Conservation (phyloP, 2,329 filamentous ascomycete genomes). For the Alternaria arbusti region DNA sequence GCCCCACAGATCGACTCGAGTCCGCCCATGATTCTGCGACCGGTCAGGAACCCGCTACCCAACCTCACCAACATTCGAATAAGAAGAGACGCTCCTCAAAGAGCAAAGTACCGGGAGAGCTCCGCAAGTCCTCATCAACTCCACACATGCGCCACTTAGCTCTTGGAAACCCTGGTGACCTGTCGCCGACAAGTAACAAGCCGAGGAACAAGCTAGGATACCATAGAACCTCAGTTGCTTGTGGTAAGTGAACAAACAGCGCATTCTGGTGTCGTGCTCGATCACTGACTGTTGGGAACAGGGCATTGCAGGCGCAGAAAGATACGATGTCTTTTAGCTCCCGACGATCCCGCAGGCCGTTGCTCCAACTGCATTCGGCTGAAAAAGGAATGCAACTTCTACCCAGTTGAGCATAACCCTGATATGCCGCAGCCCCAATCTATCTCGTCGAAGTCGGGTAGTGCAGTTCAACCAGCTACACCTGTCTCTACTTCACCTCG, state of each 20-base stretch:
- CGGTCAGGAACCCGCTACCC: conserved; percentile 23
- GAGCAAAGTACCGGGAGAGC: conserved; percentile 47
- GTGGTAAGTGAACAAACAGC: conserved; percentile 71
- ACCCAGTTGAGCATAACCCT: conserved; percentile 79
- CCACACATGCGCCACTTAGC: conserved; percentile 55
- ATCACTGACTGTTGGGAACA: conserved; percentile 50
- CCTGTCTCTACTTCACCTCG: conserved; percentile 59
- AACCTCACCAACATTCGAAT: conserved; percentile 31
- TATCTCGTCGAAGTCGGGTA: conserved; percentile 53
- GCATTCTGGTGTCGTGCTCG: not conserved
- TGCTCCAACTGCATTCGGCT: conserved; percentile 93
- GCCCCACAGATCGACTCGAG: conserved; percentile 29
- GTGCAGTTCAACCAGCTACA: conserved; percentile 50
- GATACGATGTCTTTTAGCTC: conserved; percentile 84
- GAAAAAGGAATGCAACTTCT: conserved; percentile 94
- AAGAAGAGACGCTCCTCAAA: conserved; percentile 50
- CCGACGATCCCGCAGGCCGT: conserved; percentile 74
- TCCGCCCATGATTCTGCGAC: conserved; percentile 23
- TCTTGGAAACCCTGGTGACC: conserved; percentile 46
- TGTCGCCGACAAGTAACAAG: conserved; percentile 65
- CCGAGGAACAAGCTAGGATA: conserved; percentile 93
- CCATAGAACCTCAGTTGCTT: conserved; percentile 92
- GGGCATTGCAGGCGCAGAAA: conserved; percentile 92
- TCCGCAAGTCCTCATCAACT: conserved; percentile 55
- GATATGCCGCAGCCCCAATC: conserved; percentile 55